phyloP scores from a whole-genome alignment of 2,329 filamentous ascomycete species.

The Monilinia aucupariae region DNA sequence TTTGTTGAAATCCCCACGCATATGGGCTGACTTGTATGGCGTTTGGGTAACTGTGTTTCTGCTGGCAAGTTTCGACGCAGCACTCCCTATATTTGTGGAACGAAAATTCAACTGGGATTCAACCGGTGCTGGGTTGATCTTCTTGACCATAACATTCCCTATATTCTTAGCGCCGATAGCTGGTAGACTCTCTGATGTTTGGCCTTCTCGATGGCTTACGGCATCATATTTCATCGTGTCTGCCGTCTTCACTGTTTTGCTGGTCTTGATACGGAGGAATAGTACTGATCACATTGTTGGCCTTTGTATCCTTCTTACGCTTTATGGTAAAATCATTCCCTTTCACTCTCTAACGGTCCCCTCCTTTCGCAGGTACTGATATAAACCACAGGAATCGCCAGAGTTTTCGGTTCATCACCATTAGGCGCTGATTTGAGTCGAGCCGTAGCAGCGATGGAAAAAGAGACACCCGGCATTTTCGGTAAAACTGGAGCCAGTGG shows the following conservation, averaged over 20 bases:
- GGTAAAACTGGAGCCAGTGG: slow-evolving; percentile 15
- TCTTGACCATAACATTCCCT: slow-evolving; percentile 53
- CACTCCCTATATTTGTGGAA: slow-evolving; percentile 50
- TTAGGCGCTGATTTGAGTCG: slow-evolving; percentile 18
- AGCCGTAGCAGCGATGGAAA: slow-evolving; percentile 17
- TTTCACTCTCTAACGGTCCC: background rate
- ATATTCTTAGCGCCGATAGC: slow-evolving; percentile 53
- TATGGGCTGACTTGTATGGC: slow-evolving; percentile 38
- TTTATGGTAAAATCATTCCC: slow-evolving; percentile 44
- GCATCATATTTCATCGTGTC: slow-evolving; percentile 52
- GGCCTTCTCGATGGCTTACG: slow-evolving; percentile 57
- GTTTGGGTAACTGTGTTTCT: slow-evolving; percentile 44
- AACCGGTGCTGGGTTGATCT: slow-evolving; percentile 51
- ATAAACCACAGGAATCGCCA: slow-evolving; percentile 12
- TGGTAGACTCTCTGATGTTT: slow-evolving; percentile 44
- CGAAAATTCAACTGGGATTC: slow-evolving; percentile 49
- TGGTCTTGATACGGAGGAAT: slow-evolving; percentile 57
- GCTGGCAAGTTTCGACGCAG: slow-evolving; percentile 50
- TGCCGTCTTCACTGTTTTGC: slow-evolving; percentile 53
- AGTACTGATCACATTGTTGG: slow-evolving; percentile 56
- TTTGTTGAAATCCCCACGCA: slow-evolving; percentile 38
- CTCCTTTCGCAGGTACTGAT: background rate
- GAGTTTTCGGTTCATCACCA: slow-evolving; percentile 17
- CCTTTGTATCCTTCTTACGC: slow-evolving; percentile 55
- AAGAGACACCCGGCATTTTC: slow-evolving; percentile 17